A percentile compares a stretch with the other conserved stretches of the same genome.
These are phyloP conservation scores for Paecilomyces fulvus DNA, from an alignment of 2,329 filamentous ascomycete genomes.

Conservation along the genomic window DNA sequence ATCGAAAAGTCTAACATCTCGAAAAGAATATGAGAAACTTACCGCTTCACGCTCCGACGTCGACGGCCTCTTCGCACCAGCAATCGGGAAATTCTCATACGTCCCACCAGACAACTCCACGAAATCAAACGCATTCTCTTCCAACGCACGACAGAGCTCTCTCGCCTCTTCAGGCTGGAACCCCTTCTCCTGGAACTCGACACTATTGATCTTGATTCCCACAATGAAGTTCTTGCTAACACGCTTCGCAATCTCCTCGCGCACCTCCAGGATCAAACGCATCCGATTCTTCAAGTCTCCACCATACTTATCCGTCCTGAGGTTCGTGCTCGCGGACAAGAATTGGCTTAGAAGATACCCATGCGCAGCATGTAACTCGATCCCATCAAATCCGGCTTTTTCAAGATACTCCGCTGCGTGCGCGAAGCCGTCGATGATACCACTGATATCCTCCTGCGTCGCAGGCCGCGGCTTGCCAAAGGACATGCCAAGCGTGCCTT, in stretches of 20 bases:
- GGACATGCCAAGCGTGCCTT: conserved; percentile 19
- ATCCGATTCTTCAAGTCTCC: conserved; percentile 28
- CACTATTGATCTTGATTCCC: conserved; percentile 53
- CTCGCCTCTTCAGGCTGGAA: conserved; percentile 43
- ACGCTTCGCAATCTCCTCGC: neutral
- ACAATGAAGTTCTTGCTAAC: conserved; percentile 33
- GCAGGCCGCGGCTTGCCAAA: conserved; percentile 29
- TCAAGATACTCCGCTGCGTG: conserved; percentile 55
- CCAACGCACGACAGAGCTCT: conserved; percentile 30
- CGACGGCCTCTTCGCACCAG: conserved; percentile 1
- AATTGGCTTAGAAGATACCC: conserved; percentile 34
- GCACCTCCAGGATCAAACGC: conserved; percentile 1
- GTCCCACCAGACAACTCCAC: conserved; percentile 54
- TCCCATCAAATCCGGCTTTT: conserved; percentile 52
- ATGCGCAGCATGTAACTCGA: conserved; percentile 46
- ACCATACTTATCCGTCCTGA: conserved; percentile 57
- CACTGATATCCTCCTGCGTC: conserved; percentile 32
- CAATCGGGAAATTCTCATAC: neutral
- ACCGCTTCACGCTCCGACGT: neutral
- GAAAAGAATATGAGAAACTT: neutral
- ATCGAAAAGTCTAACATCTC: neutral
- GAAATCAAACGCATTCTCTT: conserved; percentile 31
- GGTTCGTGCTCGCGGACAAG: conserved; percentile 43
- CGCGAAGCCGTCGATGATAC: conserved; percentile 53
- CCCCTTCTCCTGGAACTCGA: conserved; percentile 44